Base-by-base conservation (phyloP, 2,329 filamentous ascomycete genomes). In the Fusarium temperatum region DNA sequence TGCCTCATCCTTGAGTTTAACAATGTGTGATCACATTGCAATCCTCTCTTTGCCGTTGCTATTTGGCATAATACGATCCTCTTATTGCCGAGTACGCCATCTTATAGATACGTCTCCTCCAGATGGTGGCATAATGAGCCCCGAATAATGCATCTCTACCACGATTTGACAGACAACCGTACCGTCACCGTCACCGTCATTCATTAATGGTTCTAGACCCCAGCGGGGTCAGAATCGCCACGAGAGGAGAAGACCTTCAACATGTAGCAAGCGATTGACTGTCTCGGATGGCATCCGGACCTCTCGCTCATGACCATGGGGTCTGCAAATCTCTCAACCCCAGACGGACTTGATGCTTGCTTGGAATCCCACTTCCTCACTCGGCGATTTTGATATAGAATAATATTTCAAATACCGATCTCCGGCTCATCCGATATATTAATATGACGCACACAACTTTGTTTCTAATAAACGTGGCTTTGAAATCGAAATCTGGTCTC, bases 211-310 rank as follows among this genome's bases (percentile, higher is more conserved):
- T 38, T 74, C 72, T 63, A 69, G 72, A 63, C 72, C 65, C 32
- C 44, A 54, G 50, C 58, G 57, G 41, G 39, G 28, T 24, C 26
- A 50, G 28, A 69, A 69, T 70, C 53, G 66, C 64, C 64, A 69
- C 67, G 59, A 64, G 53, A 54, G 51, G 51, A 55, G 15, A 55
- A 53, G 13, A 30, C 64, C 47, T 68, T 48, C 35, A 28, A 38
- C 22, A 5, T 5, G 26, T 26, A 47, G 7, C 39, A 32, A 60
- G 41, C 60, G 48, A 68, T 41, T 60, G 54, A 69, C 58, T 57
- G 63, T 68, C 64, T 69, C 72, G 58, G 72, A 68, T 69, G 66
- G 30, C 65, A 74, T 57, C 72, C 71, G 72, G 54, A 55, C 72
- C 72, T 65, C 72, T 69, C 50, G 30, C 38, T 62, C 58, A 50